Evolutionary conservation across 768 basidiomycete genomes (phyloP).

Genomic region (Amanita phalloides): DNA sequence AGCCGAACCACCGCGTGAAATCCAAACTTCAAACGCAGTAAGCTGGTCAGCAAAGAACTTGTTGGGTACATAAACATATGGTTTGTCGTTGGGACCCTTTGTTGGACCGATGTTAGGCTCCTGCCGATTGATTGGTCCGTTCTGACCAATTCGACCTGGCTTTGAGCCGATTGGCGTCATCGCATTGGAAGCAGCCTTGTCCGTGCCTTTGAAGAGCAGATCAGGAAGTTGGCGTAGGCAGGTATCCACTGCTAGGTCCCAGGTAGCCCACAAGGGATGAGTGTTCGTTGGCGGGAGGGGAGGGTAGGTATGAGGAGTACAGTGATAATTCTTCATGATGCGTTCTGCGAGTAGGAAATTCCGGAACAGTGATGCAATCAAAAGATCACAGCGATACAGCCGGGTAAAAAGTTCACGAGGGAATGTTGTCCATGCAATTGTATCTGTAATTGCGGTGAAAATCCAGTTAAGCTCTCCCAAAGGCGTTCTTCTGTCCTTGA

Average conservation of each 20-base stretch:
- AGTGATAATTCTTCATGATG: constrained; percentile 96
- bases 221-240: constrained; percentile 91
- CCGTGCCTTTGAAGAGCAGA: constrained; percentile 39
- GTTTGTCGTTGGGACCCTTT: constrained; percentile 25
- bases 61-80: constrained; percentile 73
- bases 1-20: constrained; percentile 85
- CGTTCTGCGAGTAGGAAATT: constrained; percentile 96
- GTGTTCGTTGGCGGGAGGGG: constrained; percentile 93
- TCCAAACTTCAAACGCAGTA: constrained; percentile 97
- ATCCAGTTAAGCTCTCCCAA: constrained; percentile 99
- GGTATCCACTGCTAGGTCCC: constrained; percentile 95
- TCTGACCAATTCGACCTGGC: constrained; percentile 33
- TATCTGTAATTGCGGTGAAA: constrained; percentile 97
- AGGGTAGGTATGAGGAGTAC: constrained; percentile 90
- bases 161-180: constrained; percentile 19
- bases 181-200: constrained; percentile 11
- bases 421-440: constrained; percentile 98
- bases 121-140: constrained; percentile 20
- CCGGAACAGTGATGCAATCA: constrained; percentile 93
- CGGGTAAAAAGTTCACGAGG: constrained; percentile 89
- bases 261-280: constrained; percentile 91
- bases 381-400: constrained; percentile 88
- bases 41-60: constrained; percentile 94
- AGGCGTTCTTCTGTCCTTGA: constrained; percentile 93
- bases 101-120: constrained; percentile 14